Base-by-base conservation (phyloP, 1,284 basidiomycete genomes). In the Cerioporus squamosus region DNA sequence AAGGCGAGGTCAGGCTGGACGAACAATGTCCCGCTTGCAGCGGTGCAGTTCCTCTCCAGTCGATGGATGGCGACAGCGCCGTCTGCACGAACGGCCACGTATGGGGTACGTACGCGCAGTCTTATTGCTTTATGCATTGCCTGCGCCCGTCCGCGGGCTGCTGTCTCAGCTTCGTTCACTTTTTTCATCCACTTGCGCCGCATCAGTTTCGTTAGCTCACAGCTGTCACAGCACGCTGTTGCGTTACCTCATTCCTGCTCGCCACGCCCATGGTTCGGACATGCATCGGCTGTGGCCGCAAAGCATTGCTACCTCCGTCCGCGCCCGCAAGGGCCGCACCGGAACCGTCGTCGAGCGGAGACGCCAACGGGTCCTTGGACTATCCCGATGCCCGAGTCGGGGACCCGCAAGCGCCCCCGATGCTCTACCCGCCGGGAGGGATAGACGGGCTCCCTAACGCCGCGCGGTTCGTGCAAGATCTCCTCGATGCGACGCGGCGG, bases 11-110 rank as follows among this genome's bases (percentile, higher is more conserved):
- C 39, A 55, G 58, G 18, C 44, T 84, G 38, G 77, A 80, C 53
- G 89, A 91, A 72, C 66, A 69, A 5, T 92, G 90, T 64, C 90
- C 90, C 3, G 90, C 90, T 17, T 92, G 90, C 72, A 72, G 78
- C 43, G 77, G 78, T 2, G 75, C 77, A 47, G 78, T 91, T 26
- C 82, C 82, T 1, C 70, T 90, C 51, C 71, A 81, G 49, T 17
- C 50, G n/a, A 17, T 40, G 24, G 81, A 87, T 66, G 79, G 85
- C 51, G 81, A 78, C 20, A 78, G 66, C 43, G 90, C 87, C 12
- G 75, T 76, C 6, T 92, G 90, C 70, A 67, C 78, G 2, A 85
- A 85, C 64, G 88, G 89, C 14, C 90, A 92, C 73, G 71, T 70
- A 38, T 91, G 89, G 88, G 72, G 88, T 90, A 67, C 44, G 59